Evolutionary conservation across 768 basidiomycete genomes (phyloP), one percentile per base, ranked within the genome.

Genomic region (Mycena alexandri): DNA sequence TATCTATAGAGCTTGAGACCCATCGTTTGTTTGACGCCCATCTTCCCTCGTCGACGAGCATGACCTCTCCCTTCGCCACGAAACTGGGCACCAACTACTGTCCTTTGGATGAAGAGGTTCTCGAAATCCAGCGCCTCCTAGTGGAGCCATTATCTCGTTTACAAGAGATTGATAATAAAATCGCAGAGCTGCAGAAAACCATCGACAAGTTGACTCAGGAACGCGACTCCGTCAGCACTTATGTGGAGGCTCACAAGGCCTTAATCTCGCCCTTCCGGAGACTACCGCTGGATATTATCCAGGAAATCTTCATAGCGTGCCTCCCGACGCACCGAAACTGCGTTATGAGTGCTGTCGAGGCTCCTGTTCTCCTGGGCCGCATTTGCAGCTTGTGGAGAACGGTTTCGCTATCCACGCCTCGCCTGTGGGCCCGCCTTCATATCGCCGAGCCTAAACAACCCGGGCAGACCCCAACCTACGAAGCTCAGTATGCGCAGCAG

Each of bases 381-480:
- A 58, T 71, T 6, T 71, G 70, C 47, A 63, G 66, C 62, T 38
- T 51, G 0, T 71, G 70, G 70, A 36, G 70, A 38, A 14, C 57
- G 0, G 43, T 68, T 1, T 63, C 66, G 0, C 42, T 60, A 38
- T 47, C 58, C 1, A 71, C 58, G 5, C 70, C 70, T 0, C 61
- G 62, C 3, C 63, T 71, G 6, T 71, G 70, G 38, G n/a, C 56
- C 3, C 25, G 48, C 5, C 44, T 69, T 16, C 68, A 65, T 29
- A 24, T 69, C 7, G 68, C 48, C 0, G 67, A 63, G 19, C 67
- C 67, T 11, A 9, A 7, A n/a, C 3, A 3, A 29, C 29, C 29
- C 6, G 29, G 29, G 29, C 29, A 29, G 6, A 29, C 29, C 6
- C 29, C 29, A 29, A 29, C 6, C 6, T 29, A 29, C 29, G 29